Evolutionary conservation across 129 eudicot genomes (phyloP).

Genomic region (Helianthus annuus): HanXRQr2.0-SUNRISE NC_035441.2:51583363-51583862

Average conservation of each 20-base stretch:
- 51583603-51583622: conserved; percentile 98
- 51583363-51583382: too few species aligned
- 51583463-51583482: too few species aligned
- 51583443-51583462: too few species aligned
- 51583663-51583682: conserved; percentile 90
- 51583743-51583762: conserved; percentile 46
- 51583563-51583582: too few species aligned
- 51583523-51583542: too few species aligned
- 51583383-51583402: too few species aligned
- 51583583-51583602: conserved; percentile 90
- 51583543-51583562: too few species aligned
- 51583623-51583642: conserved; percentile 98
- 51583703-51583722: conserved; percentile 85
- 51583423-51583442: too few species aligned
- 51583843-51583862: conserved; percentile 96
- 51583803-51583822: conserved; percentile 1
- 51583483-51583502: too few species aligned
- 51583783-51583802: not conserved
- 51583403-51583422: too few species aligned
- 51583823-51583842: conserved; percentile 53
- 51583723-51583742: conserved; percentile 84
- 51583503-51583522: too few species aligned
- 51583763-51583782: conserved; percentile 3
- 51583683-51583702: conserved; percentile 84
- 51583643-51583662: conserved; percentile 99